Percentiles rank a stretch among this genome's conserved stretches.
phyloP scores from a whole-genome alignment of 2,329 filamentous ascomycete species.

The Apiospora arundinis region DNA sequence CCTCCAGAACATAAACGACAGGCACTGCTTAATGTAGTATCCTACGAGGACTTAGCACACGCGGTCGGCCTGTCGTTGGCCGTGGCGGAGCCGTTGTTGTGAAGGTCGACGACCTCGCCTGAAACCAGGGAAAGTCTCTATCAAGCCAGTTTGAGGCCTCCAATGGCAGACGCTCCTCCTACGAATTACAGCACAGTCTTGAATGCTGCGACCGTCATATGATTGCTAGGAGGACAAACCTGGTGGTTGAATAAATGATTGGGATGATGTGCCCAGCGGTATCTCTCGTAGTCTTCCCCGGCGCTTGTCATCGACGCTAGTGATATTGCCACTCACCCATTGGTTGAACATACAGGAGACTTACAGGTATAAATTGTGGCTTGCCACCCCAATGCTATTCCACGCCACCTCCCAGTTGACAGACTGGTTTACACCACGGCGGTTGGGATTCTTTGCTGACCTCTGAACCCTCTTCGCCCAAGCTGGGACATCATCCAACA shows the following conservation, averaged over 20 bases:
- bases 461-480: too few relatives aligned
- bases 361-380: neutral
- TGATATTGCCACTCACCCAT: neutral
- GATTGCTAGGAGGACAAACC: neutral
- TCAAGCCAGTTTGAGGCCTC: slow-evolving; percentile 10
- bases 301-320: neutral
- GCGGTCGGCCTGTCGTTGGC: neutral
- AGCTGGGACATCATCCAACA: neutral
- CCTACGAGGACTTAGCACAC: neutral
- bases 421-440: neutral
- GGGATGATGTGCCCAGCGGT: neutral
- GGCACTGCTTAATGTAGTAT: neutral
- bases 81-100: neutral
- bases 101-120: neutral
- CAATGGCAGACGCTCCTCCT: neutral
- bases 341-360: neutral
- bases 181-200: neutral
- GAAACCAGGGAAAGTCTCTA: neutral
- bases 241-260: neutral
- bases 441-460: neutral
- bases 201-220: neutral
- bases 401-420: neutral
- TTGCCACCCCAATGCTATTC: neutral
- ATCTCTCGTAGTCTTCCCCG: neutral
- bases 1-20: neutral